phyloP scores from a whole-genome alignment of 2,329 filamentous ascomycete genomes.

The Fusarium sp. region DNA sequence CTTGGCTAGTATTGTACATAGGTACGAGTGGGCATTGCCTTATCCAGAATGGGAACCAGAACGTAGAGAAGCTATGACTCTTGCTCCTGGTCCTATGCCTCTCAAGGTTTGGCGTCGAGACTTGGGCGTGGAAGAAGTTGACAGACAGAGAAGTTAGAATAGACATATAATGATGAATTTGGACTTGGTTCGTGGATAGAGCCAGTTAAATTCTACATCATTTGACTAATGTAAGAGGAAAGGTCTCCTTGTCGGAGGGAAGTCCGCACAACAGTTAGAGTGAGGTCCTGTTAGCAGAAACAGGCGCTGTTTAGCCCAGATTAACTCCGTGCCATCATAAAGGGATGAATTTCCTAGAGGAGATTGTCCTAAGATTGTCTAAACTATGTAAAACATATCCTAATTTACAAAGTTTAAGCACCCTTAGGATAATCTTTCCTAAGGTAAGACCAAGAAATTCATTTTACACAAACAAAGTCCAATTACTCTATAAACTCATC shows the following conservation, averaged over 20 bases:
- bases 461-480: background rate
- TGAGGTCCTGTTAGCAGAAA: background rate
- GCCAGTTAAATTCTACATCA: background rate
- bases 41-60: slow-evolving; percentile 30
- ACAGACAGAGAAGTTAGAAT: slow-evolving; percentile 14
- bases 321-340: background rate
- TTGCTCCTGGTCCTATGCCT: slow-evolving; percentile 33
- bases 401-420: background rate
- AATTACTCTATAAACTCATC: slow-evolving; percentile 14
- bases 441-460: background rate
- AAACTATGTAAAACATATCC: background rate
- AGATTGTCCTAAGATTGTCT: background rate
- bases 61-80: slow-evolving; percentile 36
- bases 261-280: background rate
- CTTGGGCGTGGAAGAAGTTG: slow-evolving; percentile 6
- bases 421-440: background rate
- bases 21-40: slow-evolving; percentile 51
- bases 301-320: background rate
- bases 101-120: slow-evolving; percentile 38
- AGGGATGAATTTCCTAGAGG: too few relatives aligned
- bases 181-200: background rate
- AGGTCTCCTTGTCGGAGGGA: background rate
- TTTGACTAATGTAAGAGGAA: background rate
- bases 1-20: slow-evolving; percentile 53
- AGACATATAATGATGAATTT: background rate